phyloP scores from a whole-genome alignment of 2,329 filamentous ascomycete species.

The Beauveria australis region DNA sequence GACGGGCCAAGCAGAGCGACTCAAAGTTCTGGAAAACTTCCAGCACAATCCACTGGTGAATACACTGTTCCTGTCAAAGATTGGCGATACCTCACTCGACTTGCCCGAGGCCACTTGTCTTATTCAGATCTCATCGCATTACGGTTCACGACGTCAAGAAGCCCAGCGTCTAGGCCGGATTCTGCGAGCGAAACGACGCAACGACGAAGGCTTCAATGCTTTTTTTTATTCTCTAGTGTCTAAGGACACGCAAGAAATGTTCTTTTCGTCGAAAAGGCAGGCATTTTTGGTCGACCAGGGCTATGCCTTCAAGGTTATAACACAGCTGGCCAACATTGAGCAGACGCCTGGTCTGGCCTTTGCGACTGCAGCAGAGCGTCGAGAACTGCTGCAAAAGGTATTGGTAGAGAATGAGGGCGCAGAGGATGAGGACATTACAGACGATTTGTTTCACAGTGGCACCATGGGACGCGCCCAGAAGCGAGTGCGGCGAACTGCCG shows the following conservation, averaged over 20 bases:
- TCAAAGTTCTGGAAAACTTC: slow-evolving; percentile 86
- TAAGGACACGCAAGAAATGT: slow-evolving; percentile 97
- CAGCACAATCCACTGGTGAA: slow-evolving; percentile 85
- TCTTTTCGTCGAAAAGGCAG: slow-evolving; percentile 91
- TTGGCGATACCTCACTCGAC: slow-evolving; percentile 96
- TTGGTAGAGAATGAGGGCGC: slow-evolving; percentile 77
- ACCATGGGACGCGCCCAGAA: slow-evolving; percentile 43
- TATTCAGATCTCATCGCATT: slow-evolving; percentile 96
- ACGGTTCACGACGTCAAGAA: slow-evolving; percentile 92
- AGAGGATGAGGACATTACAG: slow-evolving; percentile 58
- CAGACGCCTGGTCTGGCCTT: slow-evolving; percentile 75
- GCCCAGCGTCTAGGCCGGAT: slow-evolving; percentile 90
- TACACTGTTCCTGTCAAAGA: slow-evolving; percentile 93
- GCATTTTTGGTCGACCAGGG: slow-evolving; percentile 97
- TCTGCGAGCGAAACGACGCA: slow-evolving; percentile 85
- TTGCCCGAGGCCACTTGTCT: slow-evolving; percentile 92
- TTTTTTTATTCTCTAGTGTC: slow-evolving; percentile 98
- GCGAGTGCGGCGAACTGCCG: slow-evolving; percentile 70
- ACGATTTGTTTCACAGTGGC: slow-evolving; percentile 33
- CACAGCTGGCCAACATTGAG: slow-evolving; percentile 85
- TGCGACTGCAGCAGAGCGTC: slow-evolving; percentile 66
- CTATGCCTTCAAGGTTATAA: slow-evolving; percentile 98
- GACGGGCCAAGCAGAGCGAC: slow-evolving; percentile 76
- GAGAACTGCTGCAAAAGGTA: slow-evolving; percentile 81
- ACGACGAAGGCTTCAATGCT: slow-evolving; percentile 97